A percentile compares a stretch with the other conserved stretches of the same genome.
phyloP scores from a whole-genome alignment of 1,284 basidiomycete species.

The Leccinum huronense region DNA sequence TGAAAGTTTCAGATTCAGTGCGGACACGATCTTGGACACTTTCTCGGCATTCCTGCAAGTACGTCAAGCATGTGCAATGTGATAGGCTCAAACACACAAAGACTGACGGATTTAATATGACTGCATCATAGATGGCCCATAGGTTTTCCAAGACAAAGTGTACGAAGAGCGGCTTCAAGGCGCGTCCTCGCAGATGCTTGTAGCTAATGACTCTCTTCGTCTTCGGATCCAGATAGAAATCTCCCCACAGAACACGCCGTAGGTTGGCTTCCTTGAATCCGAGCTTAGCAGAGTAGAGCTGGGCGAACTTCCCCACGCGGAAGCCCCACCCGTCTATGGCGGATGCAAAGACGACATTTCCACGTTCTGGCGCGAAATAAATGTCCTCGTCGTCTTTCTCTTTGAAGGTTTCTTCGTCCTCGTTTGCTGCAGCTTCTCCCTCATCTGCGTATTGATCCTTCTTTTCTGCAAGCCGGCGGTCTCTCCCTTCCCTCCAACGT shows the following conservation, averaged over 20 bases:
- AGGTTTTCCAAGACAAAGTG: slow-evolving; percentile 98
- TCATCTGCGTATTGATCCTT: slow-evolving; percentile 69
- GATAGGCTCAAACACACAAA: not conserved
- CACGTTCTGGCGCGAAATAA: slow-evolving; percentile 94
- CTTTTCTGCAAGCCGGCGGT: slow-evolving; percentile 74
- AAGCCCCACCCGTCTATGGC: slow-evolving; percentile 99
- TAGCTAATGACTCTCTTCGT: slow-evolving; percentile 90
- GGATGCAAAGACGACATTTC: slow-evolving; percentile 96
- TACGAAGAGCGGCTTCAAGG: slow-evolving; percentile 95
- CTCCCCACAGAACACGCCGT: slow-evolving; percentile 92
- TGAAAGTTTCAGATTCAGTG: slow-evolving; percentile 82
- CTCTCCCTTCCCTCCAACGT: slow-evolving; percentile 90
- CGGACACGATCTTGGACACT: slow-evolving; percentile 83
- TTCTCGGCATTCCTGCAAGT: slow-evolving; percentile 78
- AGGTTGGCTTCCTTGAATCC: slow-evolving; percentile 90
- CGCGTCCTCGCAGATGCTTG: slow-evolving; percentile 84
- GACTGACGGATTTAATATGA: slow-evolving; percentile 82
- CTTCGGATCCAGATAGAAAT: slow-evolving; percentile 97
- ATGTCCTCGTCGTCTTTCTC: slow-evolving; percentile 98
- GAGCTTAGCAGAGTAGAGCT: slow-evolving; percentile 89
- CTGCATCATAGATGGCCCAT: slow-evolving; percentile 94
- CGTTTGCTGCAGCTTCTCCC: slow-evolving; percentile 57
- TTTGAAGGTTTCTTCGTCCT: slow-evolving; percentile 68
- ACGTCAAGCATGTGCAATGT: slow-evolving; percentile 48
- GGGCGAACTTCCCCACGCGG: slow-evolving; percentile 89